Conservation (phyloP, 768 basidiomycete genomes). For the Mycena galopus region DNA sequence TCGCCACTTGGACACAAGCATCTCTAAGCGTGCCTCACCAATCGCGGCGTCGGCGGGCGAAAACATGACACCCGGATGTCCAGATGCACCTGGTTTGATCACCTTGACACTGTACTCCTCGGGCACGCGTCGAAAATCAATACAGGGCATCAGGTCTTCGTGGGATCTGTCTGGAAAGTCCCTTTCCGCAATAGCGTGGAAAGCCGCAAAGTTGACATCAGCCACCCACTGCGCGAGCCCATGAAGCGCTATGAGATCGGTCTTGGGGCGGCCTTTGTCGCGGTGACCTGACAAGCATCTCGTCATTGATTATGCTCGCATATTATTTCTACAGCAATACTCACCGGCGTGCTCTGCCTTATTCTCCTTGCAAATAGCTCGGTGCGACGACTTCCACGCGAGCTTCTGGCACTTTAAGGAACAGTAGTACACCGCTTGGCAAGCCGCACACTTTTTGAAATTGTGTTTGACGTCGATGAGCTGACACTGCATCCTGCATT, state of each 20-base stretch:
- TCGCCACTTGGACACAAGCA: constrained; percentile 41
- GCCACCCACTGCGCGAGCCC: constrained; percentile 48
- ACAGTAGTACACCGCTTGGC: constrained; percentile 50
- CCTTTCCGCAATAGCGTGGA: constrained; percentile 41
- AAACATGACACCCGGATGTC: constrained; percentile 24
- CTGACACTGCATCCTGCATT: constrained; percentile 44
- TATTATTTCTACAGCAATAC: background rate
- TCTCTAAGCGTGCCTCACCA: constrained; percentile 47
- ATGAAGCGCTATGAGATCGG: constrained; percentile 49
- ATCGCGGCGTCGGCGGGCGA: constrained; percentile 13
- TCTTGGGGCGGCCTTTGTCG: constrained; percentile 45
- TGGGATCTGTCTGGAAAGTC: constrained; percentile 41
- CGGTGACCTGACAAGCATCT: constrained; percentile 44
- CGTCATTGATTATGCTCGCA: background rate
- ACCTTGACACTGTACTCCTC: constrained; percentile 43
- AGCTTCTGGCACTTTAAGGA: constrained; percentile 53
- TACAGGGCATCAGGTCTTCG: constrained; percentile 45
- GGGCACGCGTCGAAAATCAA: constrained; percentile 49
- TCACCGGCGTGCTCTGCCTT: constrained; percentile 49
- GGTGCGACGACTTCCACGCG: constrained; percentile 53
- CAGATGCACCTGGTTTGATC: constrained; percentile 24
- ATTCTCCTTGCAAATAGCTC: constrained; percentile 48
- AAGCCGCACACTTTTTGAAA: constrained; percentile 49
- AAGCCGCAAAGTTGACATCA: constrained; percentile 38
- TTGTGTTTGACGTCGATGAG: constrained; percentile 47